Evolutionary conservation across 2,329 filamentous ascomycete genomes (phyloP).

Genomic region (Nothopassalora personata): DNA sequence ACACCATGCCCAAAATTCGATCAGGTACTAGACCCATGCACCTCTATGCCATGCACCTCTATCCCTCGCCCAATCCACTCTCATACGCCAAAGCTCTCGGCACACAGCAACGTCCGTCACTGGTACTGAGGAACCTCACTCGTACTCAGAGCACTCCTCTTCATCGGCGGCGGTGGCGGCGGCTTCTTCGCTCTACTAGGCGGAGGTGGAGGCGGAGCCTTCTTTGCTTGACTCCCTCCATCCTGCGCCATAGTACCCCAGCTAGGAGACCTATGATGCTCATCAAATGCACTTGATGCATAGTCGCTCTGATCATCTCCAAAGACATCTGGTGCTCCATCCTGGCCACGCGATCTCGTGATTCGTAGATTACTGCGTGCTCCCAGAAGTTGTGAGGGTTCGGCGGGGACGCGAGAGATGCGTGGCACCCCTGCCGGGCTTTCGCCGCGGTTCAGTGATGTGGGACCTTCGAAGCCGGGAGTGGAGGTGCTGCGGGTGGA

Average conservation of each 20-base stretch:
- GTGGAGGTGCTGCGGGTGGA: constrained; percentile 47
- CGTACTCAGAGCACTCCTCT: constrained; percentile 49
- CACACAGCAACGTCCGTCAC: background rate
- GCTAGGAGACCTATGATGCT: constrained; percentile 44
- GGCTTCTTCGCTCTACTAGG: constrained; percentile 58
- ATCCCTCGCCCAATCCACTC: background rate
- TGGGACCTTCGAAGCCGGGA: constrained; percentile 49
- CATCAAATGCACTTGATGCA: constrained; percentile 30
- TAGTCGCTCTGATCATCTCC: constrained; percentile 49
- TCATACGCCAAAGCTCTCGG: constrained; percentile 4
- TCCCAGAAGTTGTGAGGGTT: constrained; percentile 47
- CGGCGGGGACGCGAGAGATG: constrained; percentile 51
- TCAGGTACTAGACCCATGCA: background rate
- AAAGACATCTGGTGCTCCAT: constrained; percentile 42
- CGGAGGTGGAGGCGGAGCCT: constrained; percentile 58
- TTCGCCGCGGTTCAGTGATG: constrained; percentile 42
- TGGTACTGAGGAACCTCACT: constrained; percentile 31
- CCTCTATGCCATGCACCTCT: background rate
- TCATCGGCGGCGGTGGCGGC: constrained; percentile 59
- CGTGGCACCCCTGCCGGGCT: constrained; percentile 44
- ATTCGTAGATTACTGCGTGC: constrained; percentile 45
- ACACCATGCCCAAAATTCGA: background rate
- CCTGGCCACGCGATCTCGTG: constrained; percentile 27
- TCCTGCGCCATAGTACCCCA: constrained; percentile 34
- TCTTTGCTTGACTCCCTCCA: constrained; percentile 42